Conservation (phyloP, 257 asterid species). For the Cruciata laevipes region DNA sequence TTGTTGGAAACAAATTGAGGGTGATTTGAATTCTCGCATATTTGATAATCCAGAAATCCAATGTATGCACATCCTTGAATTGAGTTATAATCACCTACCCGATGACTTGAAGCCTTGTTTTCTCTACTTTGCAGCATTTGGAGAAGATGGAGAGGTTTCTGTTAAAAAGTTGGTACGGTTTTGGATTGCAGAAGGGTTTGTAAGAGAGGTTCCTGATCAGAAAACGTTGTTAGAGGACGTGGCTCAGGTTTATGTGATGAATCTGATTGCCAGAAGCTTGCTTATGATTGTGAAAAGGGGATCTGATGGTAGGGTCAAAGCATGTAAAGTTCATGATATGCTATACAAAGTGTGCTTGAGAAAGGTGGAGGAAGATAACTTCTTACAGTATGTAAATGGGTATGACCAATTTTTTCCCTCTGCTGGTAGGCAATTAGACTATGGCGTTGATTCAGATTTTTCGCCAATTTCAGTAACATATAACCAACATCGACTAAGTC, state of each 20-base stretch:
- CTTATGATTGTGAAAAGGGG: slow-evolving; percentile 3
- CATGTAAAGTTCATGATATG: slow-evolving; percentile 20
- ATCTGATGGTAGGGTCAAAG: slow-evolving; percentile 3
- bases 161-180: slow-evolving; percentile 8
- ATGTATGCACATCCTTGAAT: slow-evolving; percentile 1
- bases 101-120: slow-evolving; percentile 19
- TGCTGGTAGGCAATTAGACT: background rate
- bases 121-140: slow-evolving; percentile 17
- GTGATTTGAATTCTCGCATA: background rate
- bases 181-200: slow-evolving; percentile 20
- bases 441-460: background rate
- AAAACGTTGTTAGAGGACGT: background rate
- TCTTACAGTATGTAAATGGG: background rate
- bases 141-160: slow-evolving; percentile 8
- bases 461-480: background rate
- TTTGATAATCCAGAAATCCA: background rate
- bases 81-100: slow-evolving; percentile 11
- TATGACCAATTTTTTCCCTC: background rate
- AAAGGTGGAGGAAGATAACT: slow-evolving; percentile 8
- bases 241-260: slow-evolving; percentile 11
- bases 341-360: slow-evolving; percentile 15
- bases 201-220: background rate
- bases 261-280: slow-evolving; percentile 18
- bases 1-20: slow-evolving; percentile 4
- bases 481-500: background rate